Evolutionary conservation across 306 rosid genomes (phyloP), one percentile per base, ranked within the genome.

Genomic region (Prunus salicina): DNA sequence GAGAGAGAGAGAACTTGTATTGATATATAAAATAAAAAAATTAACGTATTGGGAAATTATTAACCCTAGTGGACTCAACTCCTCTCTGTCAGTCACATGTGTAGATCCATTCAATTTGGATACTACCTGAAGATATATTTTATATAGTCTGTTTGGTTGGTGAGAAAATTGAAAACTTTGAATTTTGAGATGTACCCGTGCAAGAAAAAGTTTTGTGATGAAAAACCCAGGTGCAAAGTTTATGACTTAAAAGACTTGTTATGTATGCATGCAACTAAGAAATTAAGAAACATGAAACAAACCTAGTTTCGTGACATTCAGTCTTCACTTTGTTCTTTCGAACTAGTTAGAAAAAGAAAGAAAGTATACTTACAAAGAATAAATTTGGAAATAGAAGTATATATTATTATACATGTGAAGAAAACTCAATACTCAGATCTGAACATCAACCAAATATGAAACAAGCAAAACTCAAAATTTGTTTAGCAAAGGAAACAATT

Each of bases 11-110:
- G 1, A n/a, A 13, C 6, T 25, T 8, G 30, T 46, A 27, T 32
- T 38, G 2, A 38, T 38, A 38, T 38, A 38, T 38, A 6, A n/a
- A 28, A 22, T 51, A 45, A 38, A 24, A 14, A 32, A 61, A 15
- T 38, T 2, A 22, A 52, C 27, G 52, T 55, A 57, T 60, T 45
- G 6, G 69, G 15, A 25, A 41, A n/a, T 50, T 19, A 12, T 10
- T 57, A 18, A 27, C 22, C 75, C 47, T 61, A 62, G 67, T 61
- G 51, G 76, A 75, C 80, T 78, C 49, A 22, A 41, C 70, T 72
- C 67, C 74, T 65, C 78, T 63, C 81, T 47, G 82, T 75, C 72
- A 45, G 63, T 69, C 84, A 57, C 87, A 76, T 83, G 81, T 66
- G 78, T 49, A 67, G 91, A 86, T 84, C 86, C 81, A 22, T 24